Evolutionary conservation across 768 basidiomycete genomes (phyloP).

Genomic region (Amanita pseudoporphyria): DNA sequence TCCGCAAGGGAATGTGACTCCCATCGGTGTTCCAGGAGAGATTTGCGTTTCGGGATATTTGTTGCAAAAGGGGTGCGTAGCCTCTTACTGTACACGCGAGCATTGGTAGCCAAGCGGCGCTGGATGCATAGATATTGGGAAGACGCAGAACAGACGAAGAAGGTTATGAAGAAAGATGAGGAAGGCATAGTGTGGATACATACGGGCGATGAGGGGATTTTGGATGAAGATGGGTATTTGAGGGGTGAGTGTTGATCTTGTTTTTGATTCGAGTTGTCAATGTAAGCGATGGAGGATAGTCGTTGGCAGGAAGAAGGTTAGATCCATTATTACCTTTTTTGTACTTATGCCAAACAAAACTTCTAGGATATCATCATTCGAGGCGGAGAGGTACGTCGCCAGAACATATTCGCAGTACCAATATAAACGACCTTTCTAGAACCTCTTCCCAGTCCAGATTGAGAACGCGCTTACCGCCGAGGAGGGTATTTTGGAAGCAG

Average conservation of each 20-base stretch:
- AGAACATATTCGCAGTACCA: not conserved
- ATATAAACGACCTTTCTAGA: constrained; percentile 26
- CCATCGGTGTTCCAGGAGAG: constrained; percentile 69
- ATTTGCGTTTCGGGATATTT: constrained; percentile 67
- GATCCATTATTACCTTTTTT: not conserved
- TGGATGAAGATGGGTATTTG: constrained; percentile 81
- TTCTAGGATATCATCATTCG: constrained; percentile 74
- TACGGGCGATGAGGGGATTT: constrained; percentile 72
- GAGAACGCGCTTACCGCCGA: constrained; percentile 61
- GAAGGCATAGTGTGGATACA: constrained; percentile 68
- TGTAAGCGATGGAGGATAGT: constrained; percentile 30
- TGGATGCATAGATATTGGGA: constrained; percentile 57
- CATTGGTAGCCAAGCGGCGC: not conserved
- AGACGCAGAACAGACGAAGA: constrained; percentile 58
- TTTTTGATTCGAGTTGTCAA: not conserved
- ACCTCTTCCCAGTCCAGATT: constrained; percentile 79
- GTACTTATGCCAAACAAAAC: not conserved
- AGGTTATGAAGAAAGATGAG: constrained; percentile 46
- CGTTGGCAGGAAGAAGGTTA: constrained; percentile 68
- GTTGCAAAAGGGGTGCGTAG: constrained; percentile 64
- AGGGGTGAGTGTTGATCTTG: constrained; percentile 35
- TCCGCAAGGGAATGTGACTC: constrained; percentile 47
- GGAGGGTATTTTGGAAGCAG: constrained; percentile 56
- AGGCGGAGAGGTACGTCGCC: constrained; percentile 57
- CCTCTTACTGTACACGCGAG: not conserved